These are phyloP conservation scores for Escovopsis sp. DNA, from an alignment of 2,329 filamentous ascomycete species.

Conservation along the genomic window DNA sequence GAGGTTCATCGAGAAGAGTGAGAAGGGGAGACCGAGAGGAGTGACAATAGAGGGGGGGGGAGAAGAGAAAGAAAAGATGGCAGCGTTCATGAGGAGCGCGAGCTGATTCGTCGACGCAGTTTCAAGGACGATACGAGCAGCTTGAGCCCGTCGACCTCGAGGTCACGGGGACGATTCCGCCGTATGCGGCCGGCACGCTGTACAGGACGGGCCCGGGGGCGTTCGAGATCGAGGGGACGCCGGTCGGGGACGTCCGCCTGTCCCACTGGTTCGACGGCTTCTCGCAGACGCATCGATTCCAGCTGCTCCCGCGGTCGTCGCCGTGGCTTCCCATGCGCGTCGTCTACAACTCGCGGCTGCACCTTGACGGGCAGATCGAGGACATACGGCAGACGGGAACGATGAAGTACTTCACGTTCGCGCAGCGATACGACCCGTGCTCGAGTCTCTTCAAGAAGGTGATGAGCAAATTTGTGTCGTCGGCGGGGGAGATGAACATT, in stretches of 20 bases:
- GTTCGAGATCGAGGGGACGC: constrained; percentile 37
- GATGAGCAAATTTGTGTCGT: background rate
- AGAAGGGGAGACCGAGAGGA: no score
- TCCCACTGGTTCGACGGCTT: constrained; percentile 65
- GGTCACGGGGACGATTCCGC: constrained; percentile 46
- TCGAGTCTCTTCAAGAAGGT: background rate
- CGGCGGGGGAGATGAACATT: background rate
- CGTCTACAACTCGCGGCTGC: constrained; percentile 48
- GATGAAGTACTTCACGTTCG: background rate
- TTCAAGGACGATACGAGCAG: constrained; percentile 26
- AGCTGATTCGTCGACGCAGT: background rate
- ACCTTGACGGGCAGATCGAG: constrained; percentile 10
- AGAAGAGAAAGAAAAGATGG: no score
- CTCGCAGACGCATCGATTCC: constrained; percentile 48
- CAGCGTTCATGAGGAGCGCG: no score
- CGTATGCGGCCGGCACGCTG: constrained; percentile 48
- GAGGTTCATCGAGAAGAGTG: no score
- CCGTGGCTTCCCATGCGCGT: background rate
- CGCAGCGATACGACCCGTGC: background rate
- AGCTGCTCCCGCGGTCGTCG: constrained; percentile 30
- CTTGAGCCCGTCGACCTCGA: constrained; percentile 41
- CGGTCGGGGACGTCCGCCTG: constrained; percentile 36
- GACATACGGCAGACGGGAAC: background rate
- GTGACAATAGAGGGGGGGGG: no score
- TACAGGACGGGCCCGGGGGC: constrained; percentile 56